These are phyloP conservation scores for Botrytis squamosa DNA, from an alignment of 2,329 filamentous ascomycete genomes.

Conservation along the genomic window DNA sequence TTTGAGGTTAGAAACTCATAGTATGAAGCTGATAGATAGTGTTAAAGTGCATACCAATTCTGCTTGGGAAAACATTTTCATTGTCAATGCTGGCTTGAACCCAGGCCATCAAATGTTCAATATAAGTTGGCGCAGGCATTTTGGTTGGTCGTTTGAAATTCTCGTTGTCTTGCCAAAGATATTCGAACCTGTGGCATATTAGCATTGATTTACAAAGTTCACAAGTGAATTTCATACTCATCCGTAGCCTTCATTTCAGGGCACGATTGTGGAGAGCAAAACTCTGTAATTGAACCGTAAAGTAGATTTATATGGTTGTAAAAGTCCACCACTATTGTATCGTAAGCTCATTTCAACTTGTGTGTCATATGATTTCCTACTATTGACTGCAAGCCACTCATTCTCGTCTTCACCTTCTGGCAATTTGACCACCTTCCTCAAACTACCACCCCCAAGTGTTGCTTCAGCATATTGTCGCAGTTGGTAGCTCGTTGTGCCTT, in stretches of 20 bases:
- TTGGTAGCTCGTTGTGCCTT: constrained; percentile 88
- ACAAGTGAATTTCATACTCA: constrained; percentile 61
- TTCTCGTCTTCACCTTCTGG: constrained; percentile 97
- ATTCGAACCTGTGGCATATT: constrained; percentile 73
- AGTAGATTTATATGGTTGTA: constrained; percentile 99
- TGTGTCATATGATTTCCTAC: constrained; percentile 49
- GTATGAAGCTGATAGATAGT: constrained; percentile 50
- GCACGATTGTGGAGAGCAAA: constrained; percentile 95
- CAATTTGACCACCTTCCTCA: constrained; percentile 94
- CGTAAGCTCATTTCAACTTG: constrained; percentile 34
- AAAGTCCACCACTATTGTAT: constrained; percentile 86
- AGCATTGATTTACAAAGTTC: constrained; percentile 12
- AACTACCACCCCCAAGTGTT: constrained; percentile 87
- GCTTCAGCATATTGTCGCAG: constrained; percentile 97
- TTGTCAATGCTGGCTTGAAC: constrained; percentile 95
- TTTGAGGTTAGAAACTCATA: constrained; percentile 24
- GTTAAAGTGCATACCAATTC: constrained; percentile 62
- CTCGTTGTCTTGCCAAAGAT: constrained; percentile 96
- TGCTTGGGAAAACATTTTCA: constrained; percentile 89
- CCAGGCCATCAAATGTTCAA: constrained; percentile 97
- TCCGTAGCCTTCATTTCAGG: constrained; percentile 99
- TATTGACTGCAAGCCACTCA: constrained; percentile 97
- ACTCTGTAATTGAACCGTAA: constrained; percentile 98
- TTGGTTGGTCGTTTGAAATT: constrained; percentile 95
- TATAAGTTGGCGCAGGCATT: constrained; percentile 95